Conservation (phyloP, 495 filamentous ascomycete genomes). For the Annulohypoxylon moriforme region DNA sequence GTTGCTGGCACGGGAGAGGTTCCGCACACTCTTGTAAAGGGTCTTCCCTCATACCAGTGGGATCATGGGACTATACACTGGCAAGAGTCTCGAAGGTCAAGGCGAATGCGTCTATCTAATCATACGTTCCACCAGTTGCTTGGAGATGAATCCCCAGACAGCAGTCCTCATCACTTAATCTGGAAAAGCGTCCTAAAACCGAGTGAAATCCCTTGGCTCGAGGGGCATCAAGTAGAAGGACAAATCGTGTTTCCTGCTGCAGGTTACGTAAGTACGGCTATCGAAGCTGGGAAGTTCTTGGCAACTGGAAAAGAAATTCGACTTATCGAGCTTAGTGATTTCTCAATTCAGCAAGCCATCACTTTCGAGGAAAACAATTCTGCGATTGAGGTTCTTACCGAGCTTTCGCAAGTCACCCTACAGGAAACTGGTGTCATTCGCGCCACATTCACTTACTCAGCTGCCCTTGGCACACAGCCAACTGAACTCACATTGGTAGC, state of each 20-base stretch:
- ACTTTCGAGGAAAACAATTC: not conserved
- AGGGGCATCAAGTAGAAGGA: slow-evolving; percentile 53
- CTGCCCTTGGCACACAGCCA: not conserved
- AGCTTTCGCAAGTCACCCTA: not conserved
- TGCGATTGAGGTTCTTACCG: not conserved
- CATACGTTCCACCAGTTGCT: slow-evolving; percentile 55
- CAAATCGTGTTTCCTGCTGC: slow-evolving; percentile 65
- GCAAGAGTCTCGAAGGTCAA: slow-evolving; percentile 57
- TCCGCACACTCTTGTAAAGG: slow-evolving; percentile 38
- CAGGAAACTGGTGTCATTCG: not conserved
- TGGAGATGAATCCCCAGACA: slow-evolving; percentile 44
- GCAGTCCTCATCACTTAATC: slow-evolving; percentile 37
- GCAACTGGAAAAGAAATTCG: not conserved
- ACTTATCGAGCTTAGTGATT: not conserved
- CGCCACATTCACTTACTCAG: not conserved
- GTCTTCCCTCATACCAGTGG: slow-evolving; percentile 62
- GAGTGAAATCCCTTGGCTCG: slow-evolving; percentile 57
- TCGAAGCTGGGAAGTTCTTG: slow-evolving; percentile 53
- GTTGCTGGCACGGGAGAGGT: not conserved
- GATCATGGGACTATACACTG: slow-evolving; percentile 57
- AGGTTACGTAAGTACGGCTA: slow-evolving; percentile 58
- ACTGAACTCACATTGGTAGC: not conserved
- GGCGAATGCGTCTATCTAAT: slow-evolving; percentile 26
- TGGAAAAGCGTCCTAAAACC: slow-evolving; percentile 59
- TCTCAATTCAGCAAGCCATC: not conserved